phyloP scores from a whole-genome alignment of 306 rosid species.

The Acacia confusa region DNA sequence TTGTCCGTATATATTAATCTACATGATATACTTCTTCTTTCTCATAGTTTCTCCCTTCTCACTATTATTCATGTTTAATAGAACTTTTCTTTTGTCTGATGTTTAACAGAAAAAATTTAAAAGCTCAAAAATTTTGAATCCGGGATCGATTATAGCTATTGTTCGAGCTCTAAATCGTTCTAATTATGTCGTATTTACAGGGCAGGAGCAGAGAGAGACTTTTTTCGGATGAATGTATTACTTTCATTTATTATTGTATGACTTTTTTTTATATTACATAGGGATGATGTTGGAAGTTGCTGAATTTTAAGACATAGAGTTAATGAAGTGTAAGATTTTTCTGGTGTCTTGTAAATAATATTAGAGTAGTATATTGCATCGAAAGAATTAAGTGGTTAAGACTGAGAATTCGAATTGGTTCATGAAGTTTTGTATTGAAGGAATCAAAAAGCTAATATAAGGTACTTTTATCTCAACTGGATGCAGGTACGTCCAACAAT shows the following conservation, averaged over 20 bases:
- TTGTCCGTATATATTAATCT: not conserved
- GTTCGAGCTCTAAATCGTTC: not conserved
- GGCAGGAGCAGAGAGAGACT: no score
- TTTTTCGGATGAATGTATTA: no score
- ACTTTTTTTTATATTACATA: no score
- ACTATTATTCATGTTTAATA: not conserved
- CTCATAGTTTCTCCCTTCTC: not conserved
- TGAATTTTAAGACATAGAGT: no score
- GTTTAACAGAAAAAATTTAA: not conserved
- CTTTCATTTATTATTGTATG: no score
- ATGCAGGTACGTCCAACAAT: slow-evolving; percentile 12
- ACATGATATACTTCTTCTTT: not conserved
- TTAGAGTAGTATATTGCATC: not conserved
- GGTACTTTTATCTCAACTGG: not conserved
- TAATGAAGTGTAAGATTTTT: no score
- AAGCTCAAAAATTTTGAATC: not conserved
- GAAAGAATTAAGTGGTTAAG: not conserved
- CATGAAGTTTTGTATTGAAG: not conserved
- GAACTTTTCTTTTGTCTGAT: not conserved
- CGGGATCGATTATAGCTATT: not conserved
- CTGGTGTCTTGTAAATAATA: no score
- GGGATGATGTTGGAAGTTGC: no score
- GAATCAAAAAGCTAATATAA: not conserved
- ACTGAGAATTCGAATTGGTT: not conserved
- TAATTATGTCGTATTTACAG: not conserved